Conservation (phyloP, 2,329 filamentous ascomycete genomes). For the Paecilomyces variotii region DNA sequence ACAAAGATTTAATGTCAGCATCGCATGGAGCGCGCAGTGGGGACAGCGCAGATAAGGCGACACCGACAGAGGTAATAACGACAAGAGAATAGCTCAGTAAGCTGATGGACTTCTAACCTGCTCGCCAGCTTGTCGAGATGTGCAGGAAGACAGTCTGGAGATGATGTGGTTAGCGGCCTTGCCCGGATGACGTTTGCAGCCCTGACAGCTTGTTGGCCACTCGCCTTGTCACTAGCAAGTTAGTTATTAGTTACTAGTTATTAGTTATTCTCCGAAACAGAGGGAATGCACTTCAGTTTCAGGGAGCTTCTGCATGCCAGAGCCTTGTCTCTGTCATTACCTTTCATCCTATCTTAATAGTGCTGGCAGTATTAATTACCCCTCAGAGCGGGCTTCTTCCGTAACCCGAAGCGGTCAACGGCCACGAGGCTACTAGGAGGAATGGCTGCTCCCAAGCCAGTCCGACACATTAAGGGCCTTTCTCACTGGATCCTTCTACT, state of each 20-base stretch:
- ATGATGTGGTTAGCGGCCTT: constrained; percentile 1
- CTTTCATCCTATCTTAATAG: neutral
- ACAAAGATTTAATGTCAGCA: constrained; percentile 7
- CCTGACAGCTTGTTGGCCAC: neutral
- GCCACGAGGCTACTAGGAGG: neutral
- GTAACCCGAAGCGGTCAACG: neutral
- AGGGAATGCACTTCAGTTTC: neutral
- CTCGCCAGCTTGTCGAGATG: neutral
- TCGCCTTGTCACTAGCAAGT: neutral
- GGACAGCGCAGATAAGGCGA: neutral
- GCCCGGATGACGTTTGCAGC: constrained; percentile 10
- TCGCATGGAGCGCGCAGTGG: neutral
- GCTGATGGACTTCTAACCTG: neutral
- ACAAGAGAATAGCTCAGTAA: neutral
- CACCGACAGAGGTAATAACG: neutral
- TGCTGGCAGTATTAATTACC: neutral
- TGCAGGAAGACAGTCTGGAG: neutral
- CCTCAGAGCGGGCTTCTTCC: neutral
- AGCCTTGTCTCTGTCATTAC: neutral
- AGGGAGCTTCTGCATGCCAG: neutral
- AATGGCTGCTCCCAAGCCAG: neutral
- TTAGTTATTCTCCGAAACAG: neutral
- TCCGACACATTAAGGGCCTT: neutral
- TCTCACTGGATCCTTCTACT: neutral
- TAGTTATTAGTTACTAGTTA: neutral